Conservation (phyloP, 306 rosid genomes). For the Dryas alaskensis region DNA sequence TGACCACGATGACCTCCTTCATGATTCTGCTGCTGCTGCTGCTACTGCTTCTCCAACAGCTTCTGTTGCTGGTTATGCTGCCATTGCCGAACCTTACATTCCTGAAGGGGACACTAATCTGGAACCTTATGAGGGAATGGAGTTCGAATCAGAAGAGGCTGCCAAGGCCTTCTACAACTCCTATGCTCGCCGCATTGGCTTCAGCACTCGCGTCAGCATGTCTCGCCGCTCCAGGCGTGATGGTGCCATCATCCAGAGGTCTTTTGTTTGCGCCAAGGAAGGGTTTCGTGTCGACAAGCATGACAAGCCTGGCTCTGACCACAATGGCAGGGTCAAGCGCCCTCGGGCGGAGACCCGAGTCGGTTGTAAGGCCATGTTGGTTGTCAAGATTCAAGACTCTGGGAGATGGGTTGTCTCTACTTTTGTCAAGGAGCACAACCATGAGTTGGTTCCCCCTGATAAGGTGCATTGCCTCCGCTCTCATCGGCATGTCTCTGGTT, state of each 20-base stretch:
- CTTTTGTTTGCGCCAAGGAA: constrained; percentile 55
- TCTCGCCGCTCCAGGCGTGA: constrained; percentile 51
- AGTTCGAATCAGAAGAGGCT: constrained; percentile 59
- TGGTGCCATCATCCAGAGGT: constrained; percentile 58
- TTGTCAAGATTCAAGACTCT: constrained; percentile 47
- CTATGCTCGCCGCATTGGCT: constrained; percentile 51
- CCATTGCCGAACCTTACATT: constrained; percentile 15
- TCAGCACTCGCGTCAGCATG: constrained; percentile 53
- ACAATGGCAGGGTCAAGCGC: constrained; percentile 41
- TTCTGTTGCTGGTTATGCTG: neutral
- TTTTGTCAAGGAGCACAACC: constrained; percentile 38
- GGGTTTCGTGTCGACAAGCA: constrained; percentile 48
- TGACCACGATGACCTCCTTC: constrained; percentile 34
- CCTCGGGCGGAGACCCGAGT: constrained; percentile 47
- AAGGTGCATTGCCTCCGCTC: constrained; percentile 38
- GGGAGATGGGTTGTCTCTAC: constrained; percentile 38
- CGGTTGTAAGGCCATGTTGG: constrained; percentile 48
- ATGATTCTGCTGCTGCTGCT: constrained; percentile 4
- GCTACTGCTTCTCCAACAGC: neutral
- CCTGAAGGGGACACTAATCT: constrained; percentile 35
- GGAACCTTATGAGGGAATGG: constrained; percentile 49
- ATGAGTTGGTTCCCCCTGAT: constrained; percentile 38
- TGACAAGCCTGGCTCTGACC: constrained; percentile 24
- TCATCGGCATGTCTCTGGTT: constrained; percentile 37
- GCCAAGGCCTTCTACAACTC: constrained; percentile 54